phyloP scores from a whole-genome alignment of 768 basidiomycete species.

The Heimioporus sp. region DNA sequence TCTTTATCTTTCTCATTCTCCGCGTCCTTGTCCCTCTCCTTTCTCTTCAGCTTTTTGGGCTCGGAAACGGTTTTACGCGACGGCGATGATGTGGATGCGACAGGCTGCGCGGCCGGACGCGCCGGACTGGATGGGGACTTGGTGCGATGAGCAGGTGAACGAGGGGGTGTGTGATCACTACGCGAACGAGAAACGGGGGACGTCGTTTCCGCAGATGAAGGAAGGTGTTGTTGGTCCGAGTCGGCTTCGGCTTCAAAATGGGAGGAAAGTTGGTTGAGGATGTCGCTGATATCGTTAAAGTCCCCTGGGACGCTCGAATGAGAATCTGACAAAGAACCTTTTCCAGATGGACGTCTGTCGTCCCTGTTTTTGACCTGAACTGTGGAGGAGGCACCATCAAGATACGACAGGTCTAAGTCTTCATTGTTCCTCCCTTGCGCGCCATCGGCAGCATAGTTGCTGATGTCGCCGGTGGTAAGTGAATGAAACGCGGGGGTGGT shows the following conservation, averaged over 20 bases:
- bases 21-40: constrained; percentile 28
- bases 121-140: constrained; percentile 38
- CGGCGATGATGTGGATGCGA: constrained; percentile 52
- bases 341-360: constrained; percentile 35
- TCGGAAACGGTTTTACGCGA: constrained; percentile 23
- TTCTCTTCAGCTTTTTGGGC: constrained; percentile 27
- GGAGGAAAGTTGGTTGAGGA: constrained; percentile 68
- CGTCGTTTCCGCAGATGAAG: constrained; percentile 30
- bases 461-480: constrained; percentile 51
- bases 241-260: constrained; percentile 62
- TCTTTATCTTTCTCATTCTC: constrained; percentile 31
- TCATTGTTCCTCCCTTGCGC: constrained; percentile 40
- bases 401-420: constrained; percentile 55
- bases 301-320: constrained; percentile 53
- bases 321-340: constrained; percentile 37
- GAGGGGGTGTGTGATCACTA: constrained; percentile 17
- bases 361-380: constrained; percentile 17
- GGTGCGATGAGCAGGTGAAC: constrained; percentile 22
- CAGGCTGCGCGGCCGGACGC: constrained; percentile 35
- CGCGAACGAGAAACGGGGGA: constrained; percentile 33
- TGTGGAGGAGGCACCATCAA: constrained; percentile 33
- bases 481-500: constrained; percentile 79
- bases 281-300: constrained; percentile 74
- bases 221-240: constrained; percentile 40
- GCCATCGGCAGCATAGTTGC: constrained; percentile 19